These are phyloP conservation scores for Saccharomycopsis lassenensis DNA, from an alignment of 805 yeast genomes.

Conservation along the genomic window DNA sequence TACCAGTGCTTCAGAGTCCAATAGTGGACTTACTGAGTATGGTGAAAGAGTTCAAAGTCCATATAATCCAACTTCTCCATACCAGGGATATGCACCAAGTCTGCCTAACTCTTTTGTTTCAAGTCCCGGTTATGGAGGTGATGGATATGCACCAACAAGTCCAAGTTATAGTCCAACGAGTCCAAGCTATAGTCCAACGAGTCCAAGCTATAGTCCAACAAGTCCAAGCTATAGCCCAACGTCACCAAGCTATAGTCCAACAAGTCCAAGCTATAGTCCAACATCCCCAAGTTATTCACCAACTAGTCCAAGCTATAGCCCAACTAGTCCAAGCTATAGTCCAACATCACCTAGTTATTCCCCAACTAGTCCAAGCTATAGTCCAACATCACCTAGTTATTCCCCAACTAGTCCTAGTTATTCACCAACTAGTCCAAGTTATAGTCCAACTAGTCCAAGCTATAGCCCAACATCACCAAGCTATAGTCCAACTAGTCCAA, in stretches of 20 bases:
- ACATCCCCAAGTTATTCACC: constrained; percentile 66
- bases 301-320: constrained; percentile 55
- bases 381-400: constrained; percentile 72
- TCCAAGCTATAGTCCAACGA: constrained; percentile 47
- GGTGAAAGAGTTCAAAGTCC: constrained; percentile 40
- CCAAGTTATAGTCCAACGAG: constrained; percentile 41
- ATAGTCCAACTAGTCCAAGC: constrained; percentile 56
- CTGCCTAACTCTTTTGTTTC: constrained; percentile 42
- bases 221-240: constrained; percentile 67
- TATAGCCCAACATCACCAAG: constrained; percentile 75
- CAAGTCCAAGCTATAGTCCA: constrained; percentile 55
- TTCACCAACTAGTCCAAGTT: constrained; percentile 47
- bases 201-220: constrained; percentile 40
- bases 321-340: constrained; percentile 63
- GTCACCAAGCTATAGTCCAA: constrained; percentile 61
- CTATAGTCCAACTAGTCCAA: constrained; percentile 63
- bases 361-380: constrained; percentile 61
- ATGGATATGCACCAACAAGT: constrained; percentile 35
- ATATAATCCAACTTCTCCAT: constrained; percentile 38
- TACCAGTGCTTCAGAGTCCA: constrained; percentile 72
- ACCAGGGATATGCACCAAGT: constrained; percentile 40
- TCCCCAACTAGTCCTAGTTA: constrained; percentile 64
- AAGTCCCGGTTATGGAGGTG: constrained; percentile 32
- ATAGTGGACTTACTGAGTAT: constrained; percentile 56
- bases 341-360: constrained; percentile 63